These are phyloP conservation scores for Extremus antarcticus DNA, from an alignment of 495 filamentous ascomycete genomes.

Conservation along the genomic window DNA sequence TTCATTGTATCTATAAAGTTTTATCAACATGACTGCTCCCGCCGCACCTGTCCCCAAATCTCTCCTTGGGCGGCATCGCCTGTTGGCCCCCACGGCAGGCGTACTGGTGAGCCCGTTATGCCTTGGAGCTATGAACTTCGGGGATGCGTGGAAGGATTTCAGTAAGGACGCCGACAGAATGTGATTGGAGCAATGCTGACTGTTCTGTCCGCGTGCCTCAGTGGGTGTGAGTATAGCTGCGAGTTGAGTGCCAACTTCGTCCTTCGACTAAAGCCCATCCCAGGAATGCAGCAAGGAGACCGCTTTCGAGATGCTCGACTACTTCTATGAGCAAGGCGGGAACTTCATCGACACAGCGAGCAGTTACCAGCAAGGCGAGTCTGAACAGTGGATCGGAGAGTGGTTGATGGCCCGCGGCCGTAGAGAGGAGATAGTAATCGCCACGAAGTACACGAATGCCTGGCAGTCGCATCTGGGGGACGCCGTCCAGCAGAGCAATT, in stretches of 20 bases:
- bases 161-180: too few species aligned
- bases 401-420: slow-evolving; percentile 44
- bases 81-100: neutral
- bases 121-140: slow-evolving; percentile 19
- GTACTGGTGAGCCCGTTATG: slow-evolving; percentile 5
- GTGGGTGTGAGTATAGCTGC: too few species aligned
- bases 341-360: slow-evolving; percentile 33
- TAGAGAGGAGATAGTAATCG: slow-evolving; percentile 49
- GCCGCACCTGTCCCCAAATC: neutral
- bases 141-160: slow-evolving; percentile 18
- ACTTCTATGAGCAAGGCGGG: slow-evolving; percentile 9
- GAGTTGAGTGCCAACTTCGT: too few species aligned
- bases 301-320: slow-evolving; percentile 9
- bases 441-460: slow-evolving; percentile 50
- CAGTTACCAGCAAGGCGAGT: slow-evolving; percentile 53
- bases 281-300: slow-evolving; percentile 4
- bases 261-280: too few species aligned
- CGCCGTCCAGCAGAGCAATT: slow-evolving; percentile 42
- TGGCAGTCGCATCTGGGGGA: slow-evolving; percentile 24
- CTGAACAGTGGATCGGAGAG: slow-evolving; percentile 57
- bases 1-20: too few species aligned
- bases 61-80: neutral
- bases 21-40: too few species aligned
- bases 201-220: too few species aligned
- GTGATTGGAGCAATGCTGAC: too few species aligned